Conservation (phyloP, 2,329 filamentous ascomycete genomes). For the Hymenoscyphus occultus region DNA sequence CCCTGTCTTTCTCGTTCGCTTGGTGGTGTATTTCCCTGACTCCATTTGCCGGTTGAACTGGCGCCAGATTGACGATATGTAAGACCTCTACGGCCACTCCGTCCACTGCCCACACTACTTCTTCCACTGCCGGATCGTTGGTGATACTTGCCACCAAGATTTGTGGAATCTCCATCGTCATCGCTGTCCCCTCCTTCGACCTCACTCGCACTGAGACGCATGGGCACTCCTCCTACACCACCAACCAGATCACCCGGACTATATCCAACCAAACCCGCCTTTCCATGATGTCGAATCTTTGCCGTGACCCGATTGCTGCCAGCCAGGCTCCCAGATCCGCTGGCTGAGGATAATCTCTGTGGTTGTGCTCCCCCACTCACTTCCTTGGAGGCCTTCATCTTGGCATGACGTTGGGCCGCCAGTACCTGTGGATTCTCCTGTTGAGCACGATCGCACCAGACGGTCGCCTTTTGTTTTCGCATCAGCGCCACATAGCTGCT, state of each 20-base stretch:
- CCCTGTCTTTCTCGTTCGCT: constrained; percentile 31
- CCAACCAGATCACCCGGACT: constrained; percentile 67
- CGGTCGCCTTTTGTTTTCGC: constrained; percentile 93
- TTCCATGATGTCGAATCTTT: constrained; percentile 87
- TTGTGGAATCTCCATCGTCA: constrained; percentile 58
- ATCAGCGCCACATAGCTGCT: constrained; percentile 93
- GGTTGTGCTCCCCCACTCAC: constrained; percentile 59
- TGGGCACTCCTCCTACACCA: constrained; percentile 75
- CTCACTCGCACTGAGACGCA: constrained; percentile 91
- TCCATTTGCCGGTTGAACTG: constrained; percentile 40
- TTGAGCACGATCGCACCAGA: constrained; percentile 95
- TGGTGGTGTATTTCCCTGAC: constrained; percentile 44
- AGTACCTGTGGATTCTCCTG: constrained; percentile 82
- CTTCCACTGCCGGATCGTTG: constrained; percentile 71
- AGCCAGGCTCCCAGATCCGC: constrained; percentile 36
- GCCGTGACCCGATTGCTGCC: constrained; percentile 60
- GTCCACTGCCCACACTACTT: constrained; percentile 50
- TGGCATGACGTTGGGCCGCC: constrained; percentile 82
- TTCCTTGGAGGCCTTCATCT: constrained; percentile 80
- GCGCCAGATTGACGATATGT: constrained; percentile 40
- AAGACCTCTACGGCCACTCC: constrained; percentile 38
- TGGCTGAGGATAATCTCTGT: constrained; percentile 39
- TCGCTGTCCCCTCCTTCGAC: constrained; percentile 86
- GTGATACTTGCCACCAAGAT: constrained; percentile 54
- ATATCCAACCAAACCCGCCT: constrained; percentile 73